phyloP scores from a whole-genome alignment of 345 rosid species.

The Brassica carinata region DNA sequence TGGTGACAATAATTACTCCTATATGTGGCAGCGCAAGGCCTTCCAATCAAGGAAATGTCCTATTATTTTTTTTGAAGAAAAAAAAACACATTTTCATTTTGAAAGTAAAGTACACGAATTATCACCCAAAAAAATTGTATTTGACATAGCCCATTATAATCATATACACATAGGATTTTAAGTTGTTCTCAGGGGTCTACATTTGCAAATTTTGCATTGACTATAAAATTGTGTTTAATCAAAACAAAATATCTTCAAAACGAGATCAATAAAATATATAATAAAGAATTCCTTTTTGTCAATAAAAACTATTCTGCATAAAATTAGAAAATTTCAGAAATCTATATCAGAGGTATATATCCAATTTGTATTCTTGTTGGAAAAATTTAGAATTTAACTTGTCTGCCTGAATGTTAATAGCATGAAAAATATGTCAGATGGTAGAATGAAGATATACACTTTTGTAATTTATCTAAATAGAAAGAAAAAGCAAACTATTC shows the following conservation, averaged over 20 bases:
- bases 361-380: too few relatives aligned
- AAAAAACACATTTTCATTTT: neutral
- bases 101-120: neutral
- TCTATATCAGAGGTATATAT: too few relatives aligned
- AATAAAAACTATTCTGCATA: too few relatives aligned
- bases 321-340: too few relatives aligned
- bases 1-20: constrained; percentile 15
- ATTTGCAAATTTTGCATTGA: neutral
- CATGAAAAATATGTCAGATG: too few relatives aligned
- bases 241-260: neutral
- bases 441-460: too few relatives aligned
- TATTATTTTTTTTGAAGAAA: neutral
- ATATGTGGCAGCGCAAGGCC: constrained; percentile 16
- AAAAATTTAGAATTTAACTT: too few relatives aligned
- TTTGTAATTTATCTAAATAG: too few relatives aligned
- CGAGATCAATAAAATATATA: neutral
- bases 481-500: too few relatives aligned
- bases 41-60: constrained; percentile 21
- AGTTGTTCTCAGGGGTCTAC: neutral
- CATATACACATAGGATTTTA: neutral
- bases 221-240: neutral
- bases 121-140: too few relatives aligned
- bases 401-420: too few relatives aligned
- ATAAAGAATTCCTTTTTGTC: too few relatives aligned
- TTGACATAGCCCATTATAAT: neutral